Percentiles rank a stretch among this genome's conserved stretches.
These are phyloP conservation scores for Fusarium chaquense DNA, from an alignment of 2,329 filamentous ascomycete genomes.

Conservation along the genomic window DNA sequence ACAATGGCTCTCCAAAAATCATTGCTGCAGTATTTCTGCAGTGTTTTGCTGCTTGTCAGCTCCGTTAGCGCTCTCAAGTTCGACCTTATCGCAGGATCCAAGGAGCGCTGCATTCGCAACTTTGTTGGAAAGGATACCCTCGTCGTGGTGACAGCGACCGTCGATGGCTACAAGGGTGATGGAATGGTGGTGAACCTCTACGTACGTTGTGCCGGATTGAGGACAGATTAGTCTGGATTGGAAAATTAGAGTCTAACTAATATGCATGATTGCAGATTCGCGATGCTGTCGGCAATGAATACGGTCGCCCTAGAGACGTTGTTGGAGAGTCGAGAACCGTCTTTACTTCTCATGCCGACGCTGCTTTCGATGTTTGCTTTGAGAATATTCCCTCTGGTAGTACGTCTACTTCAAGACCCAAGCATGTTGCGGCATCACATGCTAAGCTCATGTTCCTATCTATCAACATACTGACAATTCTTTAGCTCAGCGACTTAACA, in stretches of 20 bases:
- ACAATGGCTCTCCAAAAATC: constrained; percentile 64
- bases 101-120: constrained; percentile 94
- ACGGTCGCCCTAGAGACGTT: constrained; percentile 90
- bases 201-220: constrained; percentile 65
- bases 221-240: constrained; percentile 4
- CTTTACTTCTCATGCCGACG: constrained; percentile 92
- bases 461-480: constrained; percentile 26
- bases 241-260: constrained; percentile 25
- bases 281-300: constrained; percentile 96
- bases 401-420: constrained; percentile 60
- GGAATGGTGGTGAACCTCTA: constrained; percentile 95
- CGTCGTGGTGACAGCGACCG: constrained; percentile 92
- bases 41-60: constrained; percentile 67
- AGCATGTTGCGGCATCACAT: constrained; percentile 17
- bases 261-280: constrained; percentile 74
- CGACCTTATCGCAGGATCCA: constrained; percentile 80
- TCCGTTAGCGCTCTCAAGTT: constrained; percentile 84
- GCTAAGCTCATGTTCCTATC: background rate
- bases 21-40: constrained; percentile 69
- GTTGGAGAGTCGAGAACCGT: constrained; percentile 92
- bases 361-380: constrained; percentile 96
- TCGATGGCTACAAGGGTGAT: constrained; percentile 88
- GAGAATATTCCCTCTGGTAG: constrained; percentile 81
- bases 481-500: constrained; percentile 48
- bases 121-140: constrained; percentile 93